phyloP scores from a whole-genome alignment of 129 eudicot species.

The Escallonia herrerae region DNA sequence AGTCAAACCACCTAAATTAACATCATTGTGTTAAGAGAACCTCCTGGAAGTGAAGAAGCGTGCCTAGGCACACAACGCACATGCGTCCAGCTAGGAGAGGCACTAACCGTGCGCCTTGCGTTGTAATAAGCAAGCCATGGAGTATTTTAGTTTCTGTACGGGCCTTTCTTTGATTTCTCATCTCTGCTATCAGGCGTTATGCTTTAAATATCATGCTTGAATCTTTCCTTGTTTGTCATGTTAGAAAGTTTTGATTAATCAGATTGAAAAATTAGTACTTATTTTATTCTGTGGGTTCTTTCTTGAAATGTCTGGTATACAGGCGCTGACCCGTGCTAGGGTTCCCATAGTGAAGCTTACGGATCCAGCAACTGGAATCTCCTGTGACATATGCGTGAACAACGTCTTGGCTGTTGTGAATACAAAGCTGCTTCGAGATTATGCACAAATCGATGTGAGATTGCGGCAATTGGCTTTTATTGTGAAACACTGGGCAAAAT shows the following conservation, averaged over 20 bases:
- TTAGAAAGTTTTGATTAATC: neutral
- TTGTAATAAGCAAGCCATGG: too few relatives aligned
- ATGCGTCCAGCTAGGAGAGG: too few relatives aligned
- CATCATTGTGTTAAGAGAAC: too few relatives aligned
- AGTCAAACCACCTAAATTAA: too few relatives aligned
- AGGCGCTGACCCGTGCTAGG: constrained; percentile 92
- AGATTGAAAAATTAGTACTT: neutral
- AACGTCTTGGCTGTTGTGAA: constrained; percentile 88
- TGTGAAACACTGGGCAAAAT: constrained; percentile 95
- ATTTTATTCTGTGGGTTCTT: neutral
- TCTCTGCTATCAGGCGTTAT: neutral
- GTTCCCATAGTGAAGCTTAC: constrained; percentile 96
- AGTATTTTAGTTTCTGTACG: too few relatives aligned
- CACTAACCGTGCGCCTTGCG: too few relatives aligned
- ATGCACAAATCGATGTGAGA: constrained; percentile 78
- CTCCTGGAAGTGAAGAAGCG: too few relatives aligned
- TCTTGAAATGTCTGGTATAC: constrained; percentile 5
- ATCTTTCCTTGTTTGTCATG: neutral
- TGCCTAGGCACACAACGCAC: too few relatives aligned
- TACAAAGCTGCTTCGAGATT: constrained; percentile 82
- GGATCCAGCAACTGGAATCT: constrained; percentile 85
- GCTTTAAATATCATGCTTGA: neutral
- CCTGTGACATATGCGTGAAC: constrained; percentile 92
- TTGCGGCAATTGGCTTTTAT: constrained; percentile 81
- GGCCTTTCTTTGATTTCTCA: neutral